A percentile compares a stretch with the other conserved stretches of the same genome.
Evolutionary conservation across 805 yeast genomes (phyloP).

Genomic region (Wickerhamia fluorescens): DNA sequence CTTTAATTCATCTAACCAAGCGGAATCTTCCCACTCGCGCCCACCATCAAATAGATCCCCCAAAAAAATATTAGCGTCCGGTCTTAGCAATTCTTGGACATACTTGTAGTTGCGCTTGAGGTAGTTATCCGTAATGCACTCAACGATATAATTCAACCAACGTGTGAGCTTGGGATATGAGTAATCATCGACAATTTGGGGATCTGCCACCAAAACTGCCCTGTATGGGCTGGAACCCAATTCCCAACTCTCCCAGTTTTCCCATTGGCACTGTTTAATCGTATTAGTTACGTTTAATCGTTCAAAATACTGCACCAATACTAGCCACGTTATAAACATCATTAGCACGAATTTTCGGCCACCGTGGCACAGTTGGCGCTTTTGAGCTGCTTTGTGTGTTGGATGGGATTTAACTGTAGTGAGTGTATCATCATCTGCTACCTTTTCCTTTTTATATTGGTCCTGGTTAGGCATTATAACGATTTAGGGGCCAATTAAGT

Average conservation of each 20-base stretch:
- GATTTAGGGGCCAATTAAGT: too few relatives aligned
- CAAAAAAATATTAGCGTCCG: conserved; percentile 69
- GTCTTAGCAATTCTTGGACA: conserved; percentile 52
- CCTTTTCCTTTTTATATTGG: too few relatives aligned
- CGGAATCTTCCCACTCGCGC: conserved; percentile 62
- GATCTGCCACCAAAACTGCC: conserved; percentile 74
- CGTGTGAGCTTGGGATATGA: conserved; percentile 73
- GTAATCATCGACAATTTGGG: conserved; percentile 84
- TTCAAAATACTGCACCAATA: conserved; percentile 25
- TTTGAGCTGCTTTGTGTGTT: too few relatives aligned
- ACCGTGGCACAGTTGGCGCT: too few relatives aligned
- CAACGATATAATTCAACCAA: conserved; percentile 46
- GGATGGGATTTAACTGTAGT: too few relatives aligned
- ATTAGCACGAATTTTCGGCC: background rate
- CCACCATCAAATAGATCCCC: conserved; percentile 98
- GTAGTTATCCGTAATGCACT: conserved; percentile 65
- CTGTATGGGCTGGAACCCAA: conserved; percentile 34
- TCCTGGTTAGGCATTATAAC: too few relatives aligned
- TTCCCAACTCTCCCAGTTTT: conserved; percentile 48
- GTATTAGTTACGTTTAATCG: conserved; percentile 19
- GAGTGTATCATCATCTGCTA: too few relatives aligned
- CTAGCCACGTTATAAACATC: conserved; percentile 17
- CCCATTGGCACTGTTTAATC: conserved; percentile 44
- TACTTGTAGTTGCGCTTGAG: conserved; percentile 67
- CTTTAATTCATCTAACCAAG: conserved; percentile 62